A percentile compares a stretch with the other conserved stretches of the same genome.
Conservation (phyloP, 768 basidiomycete species). For the Cubamyces lactineus region DNA sequence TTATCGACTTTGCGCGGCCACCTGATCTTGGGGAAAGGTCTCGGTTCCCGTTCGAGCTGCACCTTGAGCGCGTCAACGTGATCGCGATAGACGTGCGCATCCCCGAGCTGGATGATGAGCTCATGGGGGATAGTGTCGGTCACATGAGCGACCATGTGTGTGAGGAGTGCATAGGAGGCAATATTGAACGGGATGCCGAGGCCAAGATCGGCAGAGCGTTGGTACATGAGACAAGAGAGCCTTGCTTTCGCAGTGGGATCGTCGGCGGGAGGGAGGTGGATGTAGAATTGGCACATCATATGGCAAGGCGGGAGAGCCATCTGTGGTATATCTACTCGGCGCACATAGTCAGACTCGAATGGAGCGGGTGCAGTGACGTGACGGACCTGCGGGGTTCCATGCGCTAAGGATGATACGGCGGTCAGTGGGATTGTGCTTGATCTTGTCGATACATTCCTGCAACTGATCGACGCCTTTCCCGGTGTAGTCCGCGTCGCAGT, state of each 20-base stretch:
- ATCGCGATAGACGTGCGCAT: conserved; percentile 95
- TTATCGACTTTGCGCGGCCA: conserved; percentile 69
- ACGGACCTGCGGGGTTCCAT: conserved; percentile 95
- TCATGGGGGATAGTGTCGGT: conserved; percentile 87
- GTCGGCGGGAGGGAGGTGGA: conserved; percentile 72
- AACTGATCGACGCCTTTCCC: conserved; percentile 94
- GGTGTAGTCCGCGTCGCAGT: conserved; percentile 74
- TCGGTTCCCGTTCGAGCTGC: conserved; percentile 80
- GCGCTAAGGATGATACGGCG: conserved; percentile 92
- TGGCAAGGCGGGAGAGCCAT: conserved; percentile 99
- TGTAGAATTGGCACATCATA: conserved; percentile 99
- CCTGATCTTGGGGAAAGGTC: conserved; percentile 77
- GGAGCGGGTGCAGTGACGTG: not conserved
- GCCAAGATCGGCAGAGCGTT: conserved; percentile 95
- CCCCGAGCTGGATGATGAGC: conserved; percentile 93
- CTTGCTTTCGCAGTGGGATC: conserved; percentile 56
- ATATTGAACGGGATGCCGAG: conserved; percentile 99
- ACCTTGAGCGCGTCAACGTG: conserved; percentile 85
- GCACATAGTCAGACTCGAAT: not conserved
- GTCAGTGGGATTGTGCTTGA: conserved; percentile 91
- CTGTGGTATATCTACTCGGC: conserved; percentile 71
- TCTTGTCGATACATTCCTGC: conserved; percentile 85
- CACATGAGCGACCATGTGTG: conserved; percentile 96
- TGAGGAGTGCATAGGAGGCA: conserved; percentile 95
- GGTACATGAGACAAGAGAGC: conserved; percentile 96